phyloP scores from a whole-genome alignment of 148 eudicot genomes.

The Silene latifolia region DNA sequence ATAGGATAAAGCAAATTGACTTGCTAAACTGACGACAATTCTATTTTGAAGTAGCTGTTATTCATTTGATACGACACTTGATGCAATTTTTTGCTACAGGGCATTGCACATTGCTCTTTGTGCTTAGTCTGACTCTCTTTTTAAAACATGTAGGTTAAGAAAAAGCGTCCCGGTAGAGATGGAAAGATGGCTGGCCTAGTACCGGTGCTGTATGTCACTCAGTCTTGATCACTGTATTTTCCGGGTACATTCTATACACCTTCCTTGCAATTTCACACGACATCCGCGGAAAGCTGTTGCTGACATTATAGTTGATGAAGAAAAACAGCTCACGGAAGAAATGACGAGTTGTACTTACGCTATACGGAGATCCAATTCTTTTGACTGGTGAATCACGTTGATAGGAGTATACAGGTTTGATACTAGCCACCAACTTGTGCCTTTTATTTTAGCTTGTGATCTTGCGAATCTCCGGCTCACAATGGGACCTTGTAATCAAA shows the following conservation, averaged over 20 bases:
- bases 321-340: not conserved
- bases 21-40: not conserved
- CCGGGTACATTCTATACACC: slow-evolving; percentile 6
- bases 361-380: not conserved
- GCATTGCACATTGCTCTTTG: not conserved
- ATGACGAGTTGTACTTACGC: not conserved
- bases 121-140: not conserved
- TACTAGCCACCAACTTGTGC: not conserved
- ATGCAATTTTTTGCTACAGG: not conserved
- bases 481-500: not conserved
- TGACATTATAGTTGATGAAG: not conserved
- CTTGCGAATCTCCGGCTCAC: slow-evolving; percentile 3
- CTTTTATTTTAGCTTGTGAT: not conserved
- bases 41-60: not conserved
- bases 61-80: not conserved
- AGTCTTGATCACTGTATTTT: slow-evolving; percentile 41
- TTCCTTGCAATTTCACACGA: not conserved
- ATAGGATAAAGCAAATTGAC: not conserved
- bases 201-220: slow-evolving; percentile 81
- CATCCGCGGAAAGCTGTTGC: not conserved
- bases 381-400: not conserved
- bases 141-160: slow-evolving; percentile 60
- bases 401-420: not conserved
- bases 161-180: slow-evolving; percentile 89
- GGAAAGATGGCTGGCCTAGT: slow-evolving; percentile 91